phyloP scores from a whole-genome alignment of 73 alveolate genomes.

The Symbiodinium natans region DNA sequence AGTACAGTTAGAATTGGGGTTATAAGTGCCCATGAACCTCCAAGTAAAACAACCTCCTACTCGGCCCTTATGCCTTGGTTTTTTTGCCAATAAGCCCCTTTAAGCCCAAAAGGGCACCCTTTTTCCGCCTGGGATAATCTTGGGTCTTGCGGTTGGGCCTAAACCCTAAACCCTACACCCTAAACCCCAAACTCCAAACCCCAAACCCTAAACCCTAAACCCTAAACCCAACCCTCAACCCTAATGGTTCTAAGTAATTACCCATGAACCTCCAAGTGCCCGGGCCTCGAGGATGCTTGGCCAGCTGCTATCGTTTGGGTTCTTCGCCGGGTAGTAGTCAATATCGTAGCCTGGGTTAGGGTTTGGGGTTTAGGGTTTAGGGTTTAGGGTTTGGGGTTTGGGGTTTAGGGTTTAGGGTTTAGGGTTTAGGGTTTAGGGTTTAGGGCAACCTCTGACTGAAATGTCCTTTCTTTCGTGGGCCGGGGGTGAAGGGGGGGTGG shows the following conservation, averaged over 20 bases:
- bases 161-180: neutral
- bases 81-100: too few species aligned
- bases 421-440: too few species aligned
- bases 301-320: conserved; percentile 30
- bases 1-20: too few species aligned
- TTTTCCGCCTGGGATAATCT: too few species aligned
- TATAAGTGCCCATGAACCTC: neutral
- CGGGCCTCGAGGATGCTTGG: conserved; percentile 18
- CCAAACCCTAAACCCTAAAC: neutral
- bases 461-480: too few species aligned
- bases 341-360: conserved; percentile 13
- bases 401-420: neutral
- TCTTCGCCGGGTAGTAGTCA: neutral
- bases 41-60: neutral
- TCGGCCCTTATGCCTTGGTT: neutral
- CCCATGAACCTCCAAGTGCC: neutral
- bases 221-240: neutral
- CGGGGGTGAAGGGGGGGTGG: too few species aligned
- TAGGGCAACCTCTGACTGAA: too few species aligned
- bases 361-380: neutral
- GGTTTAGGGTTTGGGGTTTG: neutral
- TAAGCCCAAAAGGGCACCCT: too few species aligned
- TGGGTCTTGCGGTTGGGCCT: neutral
- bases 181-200: neutral
- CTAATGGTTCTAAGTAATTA: neutral